phyloP scores from a whole-genome alignment of 163 green algal genomes.

The Smithsoniella earleae region DNA sequence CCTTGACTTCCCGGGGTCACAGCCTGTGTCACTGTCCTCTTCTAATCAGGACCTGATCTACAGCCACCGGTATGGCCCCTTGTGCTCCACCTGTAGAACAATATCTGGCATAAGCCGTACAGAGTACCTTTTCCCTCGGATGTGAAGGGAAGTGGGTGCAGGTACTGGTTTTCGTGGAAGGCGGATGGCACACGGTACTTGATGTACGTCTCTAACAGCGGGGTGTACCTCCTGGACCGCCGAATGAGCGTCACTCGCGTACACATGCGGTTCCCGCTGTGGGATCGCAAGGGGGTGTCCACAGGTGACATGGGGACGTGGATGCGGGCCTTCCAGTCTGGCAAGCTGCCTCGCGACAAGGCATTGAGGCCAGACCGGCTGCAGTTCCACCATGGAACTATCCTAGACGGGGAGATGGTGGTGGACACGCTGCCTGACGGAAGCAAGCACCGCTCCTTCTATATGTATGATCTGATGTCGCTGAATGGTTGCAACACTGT shows the following conservation, averaged over 20 bases:
- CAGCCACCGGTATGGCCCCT: conserved; percentile 37
- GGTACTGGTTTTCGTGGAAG: conserved; percentile 90
- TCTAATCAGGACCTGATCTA: conserved; percentile 58
- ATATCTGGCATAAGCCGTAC: no score
- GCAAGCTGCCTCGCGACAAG: conserved; percentile 15
- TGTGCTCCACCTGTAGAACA: no score
- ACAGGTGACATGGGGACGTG: not conserved
- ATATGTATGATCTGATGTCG: conserved; percentile 72
- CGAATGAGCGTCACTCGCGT: conserved; percentile 34
- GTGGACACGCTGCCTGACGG: conserved; percentile 62
- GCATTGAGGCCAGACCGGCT: conserved; percentile 17
- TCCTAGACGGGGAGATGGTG: conserved; percentile 97
- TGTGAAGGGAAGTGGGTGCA: no score
- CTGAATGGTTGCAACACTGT: conserved; percentile 44
- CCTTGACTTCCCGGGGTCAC: conserved; percentile 72
- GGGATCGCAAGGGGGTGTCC: not conserved
- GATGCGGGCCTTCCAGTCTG: not conserved
- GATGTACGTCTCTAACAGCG: conserved; percentile 63
- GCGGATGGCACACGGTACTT: conserved; percentile 95
- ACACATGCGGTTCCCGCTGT: conserved; percentile 40
- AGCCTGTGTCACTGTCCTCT: conserved; percentile 80
- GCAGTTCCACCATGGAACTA: conserved; percentile 52
- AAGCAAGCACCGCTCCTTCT: conserved; percentile 43
- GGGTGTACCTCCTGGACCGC: conserved; percentile 85
- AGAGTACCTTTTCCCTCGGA: no score